A percentile compares a stretch with the other conserved stretches of the same genome.
Conservation (phyloP, 2,329 filamentous ascomycete species). For the Magnaporthiopsis rhizophila region DNA sequence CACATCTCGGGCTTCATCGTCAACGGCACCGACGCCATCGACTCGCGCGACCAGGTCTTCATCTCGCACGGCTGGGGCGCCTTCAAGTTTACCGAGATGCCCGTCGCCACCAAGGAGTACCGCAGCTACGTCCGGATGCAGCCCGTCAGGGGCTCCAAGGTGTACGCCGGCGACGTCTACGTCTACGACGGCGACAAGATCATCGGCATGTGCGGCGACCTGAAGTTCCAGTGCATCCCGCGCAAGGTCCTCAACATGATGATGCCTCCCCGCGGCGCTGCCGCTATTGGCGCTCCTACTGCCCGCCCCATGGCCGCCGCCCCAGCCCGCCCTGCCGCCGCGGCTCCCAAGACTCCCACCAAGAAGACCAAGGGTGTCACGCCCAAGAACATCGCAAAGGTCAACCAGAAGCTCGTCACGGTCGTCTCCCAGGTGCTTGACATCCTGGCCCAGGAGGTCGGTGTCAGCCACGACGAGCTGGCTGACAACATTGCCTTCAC, state of each 20-base stretch:
- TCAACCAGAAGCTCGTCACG: conserved; percentile 40
- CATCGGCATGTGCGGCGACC: conserved; percentile 41
- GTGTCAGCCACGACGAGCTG: conserved; percentile 45
- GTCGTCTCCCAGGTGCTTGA: conserved; percentile 39
- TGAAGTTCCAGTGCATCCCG: conserved; percentile 61
- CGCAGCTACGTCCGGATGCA: conserved; percentile 52
- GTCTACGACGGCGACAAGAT: conserved; percentile 44
- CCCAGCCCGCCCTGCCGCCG: conserved; percentile 22
- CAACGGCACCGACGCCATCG: conserved; percentile 48
- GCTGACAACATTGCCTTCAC: conserved; percentile 47
- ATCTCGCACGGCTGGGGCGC: conserved; percentile 54
- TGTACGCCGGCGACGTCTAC: conserved; percentile 46
- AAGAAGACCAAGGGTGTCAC: conserved; percentile 36
- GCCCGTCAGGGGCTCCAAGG: conserved; percentile 39
- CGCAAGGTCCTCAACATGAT: conserved; percentile 59
- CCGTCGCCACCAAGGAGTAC: conserved; percentile 38
- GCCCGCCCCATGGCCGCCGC: conserved; percentile 27
- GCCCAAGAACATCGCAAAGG: conserved; percentile 35
- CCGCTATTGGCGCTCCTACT: conserved; percentile 26
- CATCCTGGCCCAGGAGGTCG: conserved; percentile 49
- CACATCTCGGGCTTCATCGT: conserved; percentile 55
- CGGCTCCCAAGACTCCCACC: conserved; percentile 19
- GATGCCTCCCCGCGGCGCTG: conserved; percentile 49
- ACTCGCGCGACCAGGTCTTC: conserved; percentile 46
- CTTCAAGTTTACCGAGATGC: conserved; percentile 40